phyloP scores from a whole-genome alignment of 169 alveolate genomes.

The Plasmodium billcollinsi region DNA sequence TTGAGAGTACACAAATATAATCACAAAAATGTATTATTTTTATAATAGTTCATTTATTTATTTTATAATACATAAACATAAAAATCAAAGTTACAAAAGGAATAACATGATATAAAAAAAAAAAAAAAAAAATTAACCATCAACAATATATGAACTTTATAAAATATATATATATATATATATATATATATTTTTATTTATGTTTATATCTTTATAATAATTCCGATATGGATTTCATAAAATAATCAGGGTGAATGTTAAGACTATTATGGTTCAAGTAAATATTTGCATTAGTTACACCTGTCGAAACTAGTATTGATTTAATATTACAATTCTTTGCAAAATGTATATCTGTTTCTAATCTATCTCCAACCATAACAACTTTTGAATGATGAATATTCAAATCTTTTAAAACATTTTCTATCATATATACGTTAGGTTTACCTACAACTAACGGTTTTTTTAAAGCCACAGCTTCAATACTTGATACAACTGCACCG shows the following conservation, averaged over 20 bases:
- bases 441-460: conserved; percentile 79
- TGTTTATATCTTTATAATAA: conserved; percentile 23
- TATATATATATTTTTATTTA: background rate
- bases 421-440: conserved; percentile 78
- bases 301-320: conserved; percentile 53
- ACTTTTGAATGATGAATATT: conserved; percentile 37
- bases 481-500: conserved; percentile 83
- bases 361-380: conserved; percentile 78
- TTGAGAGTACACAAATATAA: too few species aligned
- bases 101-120: background rate
- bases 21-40: too few species aligned
- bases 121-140: background rate
- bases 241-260: conserved; percentile 56
- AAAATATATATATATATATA: background rate
- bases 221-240: conserved; percentile 56
- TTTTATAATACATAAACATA: too few species aligned
- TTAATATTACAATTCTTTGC: conserved; percentile 68
- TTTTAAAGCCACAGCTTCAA: conserved; percentile 74
- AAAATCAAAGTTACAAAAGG: background rate
- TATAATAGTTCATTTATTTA: too few species aligned
- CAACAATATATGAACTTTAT: background rate
- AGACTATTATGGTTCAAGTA: conserved; percentile 59
- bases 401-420: conserved; percentile 47
- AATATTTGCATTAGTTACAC: conserved; percentile 47
- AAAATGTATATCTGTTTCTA: conserved; percentile 77